These are phyloP conservation scores for Dalbergia cultrata DNA, from an alignment of 306 rosid genomes.

Conservation along the genomic window DNA sequence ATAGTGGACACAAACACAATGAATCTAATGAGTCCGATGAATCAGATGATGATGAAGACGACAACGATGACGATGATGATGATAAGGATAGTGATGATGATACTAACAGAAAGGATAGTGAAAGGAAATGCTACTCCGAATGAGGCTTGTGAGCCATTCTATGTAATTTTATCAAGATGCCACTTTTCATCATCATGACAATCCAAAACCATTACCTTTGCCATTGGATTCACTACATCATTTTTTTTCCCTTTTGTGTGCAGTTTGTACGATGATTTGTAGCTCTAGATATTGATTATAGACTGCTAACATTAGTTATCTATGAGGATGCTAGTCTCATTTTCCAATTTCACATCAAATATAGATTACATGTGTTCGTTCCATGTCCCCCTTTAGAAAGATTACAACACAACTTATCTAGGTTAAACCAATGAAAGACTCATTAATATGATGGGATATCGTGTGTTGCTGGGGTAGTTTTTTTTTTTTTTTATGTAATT, in stretches of 20 bases:
- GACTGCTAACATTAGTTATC: neutral
- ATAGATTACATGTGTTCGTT: neutral
- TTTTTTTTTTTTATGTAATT: no score
- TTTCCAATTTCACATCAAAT: neutral
- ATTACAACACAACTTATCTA: no score
- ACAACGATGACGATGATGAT: neutral
- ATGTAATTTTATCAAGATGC: neutral
- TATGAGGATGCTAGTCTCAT: neutral
- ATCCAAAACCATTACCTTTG: neutral
- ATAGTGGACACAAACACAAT: slow-evolving; percentile 30
- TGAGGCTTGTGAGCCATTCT: neutral
- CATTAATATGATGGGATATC: no score
- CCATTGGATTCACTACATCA: neutral
- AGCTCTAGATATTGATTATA: neutral
- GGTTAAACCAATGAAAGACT: no score
- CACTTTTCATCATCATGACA: neutral
- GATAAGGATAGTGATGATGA: neutral
- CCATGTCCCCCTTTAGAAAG: no score
- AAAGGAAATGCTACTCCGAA: neutral
- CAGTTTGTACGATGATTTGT: neutral
- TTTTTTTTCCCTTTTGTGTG: neutral
- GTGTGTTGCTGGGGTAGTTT: no score
- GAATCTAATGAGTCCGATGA: slow-evolving; percentile 9
- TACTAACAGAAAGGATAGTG: neutral
- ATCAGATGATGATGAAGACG: neutral